Evolutionary conservation across 805 yeast genomes (phyloP).

Genomic region (Candida argentea): DNA sequence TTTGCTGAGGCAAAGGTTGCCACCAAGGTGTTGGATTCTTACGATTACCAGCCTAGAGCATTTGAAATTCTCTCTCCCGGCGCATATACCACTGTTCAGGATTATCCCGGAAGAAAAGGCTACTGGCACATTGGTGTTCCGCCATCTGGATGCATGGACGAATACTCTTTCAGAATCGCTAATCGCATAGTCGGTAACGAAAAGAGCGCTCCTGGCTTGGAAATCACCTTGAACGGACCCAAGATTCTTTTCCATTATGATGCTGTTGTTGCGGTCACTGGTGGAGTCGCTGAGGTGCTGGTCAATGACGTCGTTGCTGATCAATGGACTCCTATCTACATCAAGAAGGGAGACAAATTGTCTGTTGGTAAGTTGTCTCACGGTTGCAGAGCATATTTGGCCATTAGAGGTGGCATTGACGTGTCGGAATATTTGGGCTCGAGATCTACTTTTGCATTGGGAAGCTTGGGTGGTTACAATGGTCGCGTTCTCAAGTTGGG

Average conservation of each 20-base stretch:
- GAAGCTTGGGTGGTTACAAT: conserved; percentile 87
- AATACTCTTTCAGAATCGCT: conserved; percentile 80
- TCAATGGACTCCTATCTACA: conserved; percentile 64
- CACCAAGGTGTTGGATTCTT: conserved; percentile 81
- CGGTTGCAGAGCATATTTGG: conserved; percentile 87
- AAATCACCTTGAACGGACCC: conserved; percentile 83
- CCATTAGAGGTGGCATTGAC: conserved; percentile 88
- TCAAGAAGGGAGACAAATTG: conserved; percentile 68
- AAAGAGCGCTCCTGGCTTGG: conserved; percentile 76
- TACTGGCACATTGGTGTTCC: conserved; percentile 93
- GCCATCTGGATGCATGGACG: conserved; percentile 98
- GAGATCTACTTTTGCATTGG: conserved; percentile 93
- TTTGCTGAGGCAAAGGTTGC: conserved; percentile 76
- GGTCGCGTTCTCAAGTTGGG: conserved; percentile 89
- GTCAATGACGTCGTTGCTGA: conserved; percentile 47
- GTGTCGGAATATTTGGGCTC: conserved; percentile 91
- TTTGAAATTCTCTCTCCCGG: conserved; percentile 62
- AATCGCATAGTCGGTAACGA: conserved; percentile 87
- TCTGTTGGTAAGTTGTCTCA: conserved; percentile 68
- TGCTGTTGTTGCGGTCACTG: conserved; percentile 71
- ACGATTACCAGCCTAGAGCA: conserved; percentile 70
- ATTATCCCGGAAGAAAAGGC: conserved; percentile 90
- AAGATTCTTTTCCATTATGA: conserved; percentile 75
- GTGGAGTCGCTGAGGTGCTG: conserved; percentile 66
- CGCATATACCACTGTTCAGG: conserved; percentile 93